Evolutionary conservation across 1,139 yeast species (phyloP).

Genomic region (Yamadazyma sp.): DNA sequence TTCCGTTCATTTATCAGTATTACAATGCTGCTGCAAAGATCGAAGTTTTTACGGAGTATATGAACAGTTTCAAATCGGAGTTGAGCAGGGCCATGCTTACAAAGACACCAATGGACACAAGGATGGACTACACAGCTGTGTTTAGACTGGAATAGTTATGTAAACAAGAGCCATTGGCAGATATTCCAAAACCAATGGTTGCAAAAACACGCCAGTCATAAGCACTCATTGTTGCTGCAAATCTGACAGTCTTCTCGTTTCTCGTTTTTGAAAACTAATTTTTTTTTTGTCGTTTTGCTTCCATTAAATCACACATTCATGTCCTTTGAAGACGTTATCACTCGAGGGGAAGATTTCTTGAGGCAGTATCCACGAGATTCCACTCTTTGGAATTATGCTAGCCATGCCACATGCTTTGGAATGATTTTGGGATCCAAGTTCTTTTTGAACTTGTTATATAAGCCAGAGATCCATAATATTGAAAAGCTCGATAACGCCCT

Average conservation of each 20-base stretch:
- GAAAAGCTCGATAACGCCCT: slow-evolving; percentile 67
- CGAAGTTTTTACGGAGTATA: slow-evolving; percentile 3
- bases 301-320: slow-evolving; percentile 31
- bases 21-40: slow-evolving; percentile 6
- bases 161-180: too few relatives aligned
- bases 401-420: slow-evolving; percentile 68
- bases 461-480: slow-evolving; percentile 59
- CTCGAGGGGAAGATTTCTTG: slow-evolving; percentile 75
- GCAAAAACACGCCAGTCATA: too few relatives aligned
- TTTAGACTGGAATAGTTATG: background rate
- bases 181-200: too few relatives aligned
- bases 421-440: slow-evolving; percentile 67
- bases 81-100: slow-evolving; percentile 1
- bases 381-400: slow-evolving; percentile 62
- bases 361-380: slow-evolving; percentile 59
- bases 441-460: slow-evolving; percentile 60
- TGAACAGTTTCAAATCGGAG: slow-evolving; percentile 1
- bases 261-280: too few relatives aligned
- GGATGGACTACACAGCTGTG: slow-evolving; percentile 6
- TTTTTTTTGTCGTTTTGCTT: too few relatives aligned
- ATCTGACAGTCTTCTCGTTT: background rate
- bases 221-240: background rate
- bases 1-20: slow-evolving; percentile 9
- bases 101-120: slow-evolving; percentile 2
- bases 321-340: slow-evolving; percentile 73